Base-by-base conservation (phyloP, 2,329 filamentous ascomycete genomes). In the Cordyceps tenuipes region DNA sequence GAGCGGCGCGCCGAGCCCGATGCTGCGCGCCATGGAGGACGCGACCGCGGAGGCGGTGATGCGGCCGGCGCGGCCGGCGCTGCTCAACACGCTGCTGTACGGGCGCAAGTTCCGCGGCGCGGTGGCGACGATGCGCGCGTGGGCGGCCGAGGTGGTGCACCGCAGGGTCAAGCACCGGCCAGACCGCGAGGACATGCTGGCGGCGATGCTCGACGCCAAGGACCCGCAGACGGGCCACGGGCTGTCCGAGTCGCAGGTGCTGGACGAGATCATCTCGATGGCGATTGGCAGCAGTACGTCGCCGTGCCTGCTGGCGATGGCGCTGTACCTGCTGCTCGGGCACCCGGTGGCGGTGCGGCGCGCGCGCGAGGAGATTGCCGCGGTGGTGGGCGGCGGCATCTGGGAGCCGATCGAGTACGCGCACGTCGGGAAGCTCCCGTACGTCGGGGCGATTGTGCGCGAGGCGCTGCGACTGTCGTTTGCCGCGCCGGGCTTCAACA, bases 221-320 rank as follows among this genome's bases (percentile, higher is more conserved):
- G 87, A 90, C 63, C 80, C 83, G 0, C 78, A 86, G 66, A 88
- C 85, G 0, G 83, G 82, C 31, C 75, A 78, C 61, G 72, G 72
- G 2, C 75, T 90, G 64, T 79, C 73, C 5, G 81, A 88, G 5
- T 79, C 80, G 10, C 81, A 82, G 62, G 79, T 88, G 53, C 78
- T 87, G 52, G 84, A 88, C 69, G 86, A 90, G 68, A 84, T 90
- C 64, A 82, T 88, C 57, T 81, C 81, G 2, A 87, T 89, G 75
- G 79, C 87, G 46, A 84, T 85, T 56, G 82, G 80, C 4, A 79
- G 75, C 68, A 77, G 74, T 67, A 81, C 79, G 0, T 75, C 78
- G 3, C 78, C 78, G 2, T 77, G 75, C 61, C 71, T 74, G 66
- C 67, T 80, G 62, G 74, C 70, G 62, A 74, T 71, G 8, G 71